Percentiles rank a stretch among this genome's conserved stretches.
phyloP scores from a whole-genome alignment of 257 asterid genomes.

The Hygrophila difformis region DNA sequence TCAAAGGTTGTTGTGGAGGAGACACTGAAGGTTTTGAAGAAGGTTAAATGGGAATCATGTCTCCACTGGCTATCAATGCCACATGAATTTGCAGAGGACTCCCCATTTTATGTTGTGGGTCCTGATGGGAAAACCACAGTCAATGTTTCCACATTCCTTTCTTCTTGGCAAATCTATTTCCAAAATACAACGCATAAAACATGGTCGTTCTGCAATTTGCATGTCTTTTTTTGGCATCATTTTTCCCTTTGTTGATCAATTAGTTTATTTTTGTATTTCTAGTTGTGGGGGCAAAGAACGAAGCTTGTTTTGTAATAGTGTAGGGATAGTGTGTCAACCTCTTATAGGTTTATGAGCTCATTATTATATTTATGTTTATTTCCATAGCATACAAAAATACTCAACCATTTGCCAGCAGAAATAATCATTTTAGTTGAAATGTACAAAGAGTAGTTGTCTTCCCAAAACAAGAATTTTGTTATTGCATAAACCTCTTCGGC shows the following conservation, averaged over 20 bases:
- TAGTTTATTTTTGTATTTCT: neutral
- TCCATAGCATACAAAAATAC: conserved; percentile 1
- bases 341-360: neutral
- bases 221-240: conserved; percentile 8
- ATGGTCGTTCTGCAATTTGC: conserved; percentile 13
- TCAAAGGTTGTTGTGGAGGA: conserved; percentile 81
- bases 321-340: neutral
- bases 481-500: neutral
- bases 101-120: conserved; percentile 67
- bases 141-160: no score
- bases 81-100: conserved; percentile 68
- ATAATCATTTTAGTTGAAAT: conserved; percentile 4
- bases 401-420: conserved; percentile 28
- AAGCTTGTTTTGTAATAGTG: no score
- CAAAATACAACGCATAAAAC: no score
- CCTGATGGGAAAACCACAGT: conserved; percentile 81
- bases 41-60: conserved; percentile 76
- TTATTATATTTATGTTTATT: conserved; percentile 9
- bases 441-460: conserved; percentile 9
- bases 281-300: no score
- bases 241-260: conserved; percentile 1
- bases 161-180: no score
- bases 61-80: conserved; percentile 88
- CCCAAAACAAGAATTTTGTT: conserved; percentile 1
- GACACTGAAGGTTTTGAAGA: conserved; percentile 69